phyloP scores from a whole-genome alignment of 345 rosid genomes.

The Bruguiera parviflora region DNA sequence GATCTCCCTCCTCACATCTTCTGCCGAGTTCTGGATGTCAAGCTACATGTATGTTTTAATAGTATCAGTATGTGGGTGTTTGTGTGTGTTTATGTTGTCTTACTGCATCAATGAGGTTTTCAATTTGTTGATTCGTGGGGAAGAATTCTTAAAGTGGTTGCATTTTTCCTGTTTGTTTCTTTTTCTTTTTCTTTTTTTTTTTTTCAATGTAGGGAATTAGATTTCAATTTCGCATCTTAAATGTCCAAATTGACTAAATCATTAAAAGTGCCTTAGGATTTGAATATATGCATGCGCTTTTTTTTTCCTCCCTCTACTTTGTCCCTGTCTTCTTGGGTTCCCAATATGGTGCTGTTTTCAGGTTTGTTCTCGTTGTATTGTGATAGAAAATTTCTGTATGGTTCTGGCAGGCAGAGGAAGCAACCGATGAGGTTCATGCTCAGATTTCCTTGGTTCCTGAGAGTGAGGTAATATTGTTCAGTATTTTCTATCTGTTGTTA shows the following conservation, averaged over 20 bases:
- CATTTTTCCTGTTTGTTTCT: neutral
- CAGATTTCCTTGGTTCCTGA: constrained; percentile 83
- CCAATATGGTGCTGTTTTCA: constrained; percentile 8
- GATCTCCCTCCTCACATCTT: constrained; percentile 72
- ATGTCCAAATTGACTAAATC: neutral
- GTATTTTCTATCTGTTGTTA: neutral
- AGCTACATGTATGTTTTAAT: constrained; percentile 68
- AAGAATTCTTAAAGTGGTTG: neutral
- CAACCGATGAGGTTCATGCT: constrained; percentile 89
- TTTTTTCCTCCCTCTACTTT: too few relatives aligned
- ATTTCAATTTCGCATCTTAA: constrained; percentile 4
- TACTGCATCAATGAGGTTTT: neutral
- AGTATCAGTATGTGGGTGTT: neutral
- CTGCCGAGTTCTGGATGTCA: constrained; percentile 92
- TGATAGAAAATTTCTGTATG: neutral
- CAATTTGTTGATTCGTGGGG: neutral
- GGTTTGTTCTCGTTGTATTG: constrained; percentile 17
- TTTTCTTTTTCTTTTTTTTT: too few relatives aligned
- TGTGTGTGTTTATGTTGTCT: neutral
- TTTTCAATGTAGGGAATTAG: constrained; percentile 1
- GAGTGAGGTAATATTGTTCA: constrained; percentile 49
- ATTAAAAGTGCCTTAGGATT: neutral
- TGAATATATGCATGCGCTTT: neutral
- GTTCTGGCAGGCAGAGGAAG: constrained; percentile 73
- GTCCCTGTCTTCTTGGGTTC: neutral